Evolutionary conservation across 768 basidiomycete species (phyloP).

Genomic region (Dioszegia hungarica): DNA sequence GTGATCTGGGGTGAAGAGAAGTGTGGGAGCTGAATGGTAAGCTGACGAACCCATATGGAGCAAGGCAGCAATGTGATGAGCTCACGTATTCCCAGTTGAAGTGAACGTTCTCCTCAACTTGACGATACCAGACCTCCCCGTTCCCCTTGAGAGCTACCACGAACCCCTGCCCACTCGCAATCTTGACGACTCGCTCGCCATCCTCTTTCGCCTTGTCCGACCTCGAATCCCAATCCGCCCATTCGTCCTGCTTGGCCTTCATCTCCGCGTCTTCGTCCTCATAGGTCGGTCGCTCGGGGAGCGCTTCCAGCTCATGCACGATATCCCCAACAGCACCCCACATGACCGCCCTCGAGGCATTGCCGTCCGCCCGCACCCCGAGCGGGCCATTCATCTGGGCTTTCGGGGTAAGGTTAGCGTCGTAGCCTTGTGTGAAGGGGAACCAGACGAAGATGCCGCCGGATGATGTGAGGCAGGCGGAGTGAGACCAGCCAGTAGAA

Average conservation of each 20-base stretch:
- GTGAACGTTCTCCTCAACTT: too few species aligned
- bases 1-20: constrained; percentile 38
- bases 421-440: constrained; percentile 29
- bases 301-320: constrained; percentile 13
- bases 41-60: neutral
- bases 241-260: constrained; percentile 13
- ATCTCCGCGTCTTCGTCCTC: constrained; percentile 5
- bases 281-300: constrained; percentile 15
- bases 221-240: constrained; percentile 11
- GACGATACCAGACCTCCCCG: constrained; percentile 44
- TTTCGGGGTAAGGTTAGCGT: constrained; percentile 13
- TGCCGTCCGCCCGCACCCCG: constrained; percentile 6
- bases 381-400: constrained; percentile 19
- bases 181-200: constrained; percentile 72
- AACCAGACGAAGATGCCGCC: constrained; percentile 38
- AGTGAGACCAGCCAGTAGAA: constrained; percentile 39
- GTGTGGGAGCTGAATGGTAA: constrained; percentile 11
- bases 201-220: constrained; percentile 37
- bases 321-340: constrained; percentile 29
- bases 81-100: constrained; percentile 65
- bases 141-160: constrained; percentile 64
- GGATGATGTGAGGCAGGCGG: constrained; percentile 29
- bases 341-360: constrained; percentile 19
- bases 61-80: neutral
- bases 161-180: constrained; percentile 70